Evolutionary conservation across 2,329 filamentous ascomycete species (phyloP), one percentile per base, ranked within the genome.

Genomic region (Penicillium sp.): DNA sequence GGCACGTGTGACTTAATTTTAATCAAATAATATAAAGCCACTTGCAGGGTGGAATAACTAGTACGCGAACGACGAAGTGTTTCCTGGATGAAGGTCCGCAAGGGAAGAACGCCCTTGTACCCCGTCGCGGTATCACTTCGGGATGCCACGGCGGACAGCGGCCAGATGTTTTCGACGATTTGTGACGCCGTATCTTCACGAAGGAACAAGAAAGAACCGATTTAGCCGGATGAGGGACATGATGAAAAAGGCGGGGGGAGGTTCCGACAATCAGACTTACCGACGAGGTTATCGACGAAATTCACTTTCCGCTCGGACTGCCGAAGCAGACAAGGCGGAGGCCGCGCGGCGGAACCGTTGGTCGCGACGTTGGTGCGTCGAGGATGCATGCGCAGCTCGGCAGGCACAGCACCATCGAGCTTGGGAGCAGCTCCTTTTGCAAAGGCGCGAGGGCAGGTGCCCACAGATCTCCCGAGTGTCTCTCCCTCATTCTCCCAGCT

Each of bases 151-250:
- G 92, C 93, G 58, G 94, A 96, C 47, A 94, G 85, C 50, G 95
- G 93, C 95, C 95, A 99, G 73, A 99, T 97, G 58, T 91, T 91
- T 82, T 97, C 93, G 54, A 99, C 93, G 78, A 98, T 96, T 79
- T 97, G 92, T 58, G 95, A 95, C 57, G 95, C 95, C 71, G 94
- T 96, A 87, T 97, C 94, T 97, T 85, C 38, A 47, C 37, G 15
- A 24, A 30, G 44, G 30, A 6, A 49, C 19, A 22, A 56, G 13
- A 54, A 37, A 38, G n/a, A 17, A 47, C 53, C 37, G 6, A 37
- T 67, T 78, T 72, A 77, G 74, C 68, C 47, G 54, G n/a, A 24
- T 26, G 60, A 37, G 30, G 30, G 35, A 53, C 33, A 28, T 30
- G 15, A 15, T 17, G 59, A 44, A n/a, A n/a, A n/a, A 56, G 58